These are phyloP conservation scores for Ustilago crameri DNA, from an alignment of 1,284 basidiomycete species.

Conservation along the genomic window DNA sequence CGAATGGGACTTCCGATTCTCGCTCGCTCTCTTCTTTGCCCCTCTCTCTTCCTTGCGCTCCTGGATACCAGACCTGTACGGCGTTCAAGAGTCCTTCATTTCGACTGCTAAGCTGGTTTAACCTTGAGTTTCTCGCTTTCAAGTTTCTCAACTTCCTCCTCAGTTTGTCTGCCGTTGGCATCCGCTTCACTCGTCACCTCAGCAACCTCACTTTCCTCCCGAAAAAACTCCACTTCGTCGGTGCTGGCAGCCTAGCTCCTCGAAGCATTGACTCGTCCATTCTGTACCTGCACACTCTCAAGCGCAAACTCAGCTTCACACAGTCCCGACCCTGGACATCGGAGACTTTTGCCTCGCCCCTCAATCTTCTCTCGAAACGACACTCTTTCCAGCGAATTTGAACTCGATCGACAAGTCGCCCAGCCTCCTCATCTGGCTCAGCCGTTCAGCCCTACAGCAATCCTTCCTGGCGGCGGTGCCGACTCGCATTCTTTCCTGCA, in stretches of 20 bases:
- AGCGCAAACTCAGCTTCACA: too few relatives aligned
- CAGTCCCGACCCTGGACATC: too few relatives aligned
- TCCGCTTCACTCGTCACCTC: background rate
- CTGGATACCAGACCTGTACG: conserved; percentile 15
- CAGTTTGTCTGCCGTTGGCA: background rate
- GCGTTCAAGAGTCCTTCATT: conserved; percentile 9
- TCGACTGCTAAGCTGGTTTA: conserved; percentile 10
- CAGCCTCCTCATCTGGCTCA: too few relatives aligned
- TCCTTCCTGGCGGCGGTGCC: background rate
- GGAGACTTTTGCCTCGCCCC: background rate
- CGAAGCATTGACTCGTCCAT: background rate
- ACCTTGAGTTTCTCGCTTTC: conserved; percentile 18
- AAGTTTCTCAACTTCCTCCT: background rate
- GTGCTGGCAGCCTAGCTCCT: background rate
- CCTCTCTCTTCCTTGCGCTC: background rate
- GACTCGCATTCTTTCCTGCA: background rate
- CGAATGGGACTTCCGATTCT: too few relatives aligned
- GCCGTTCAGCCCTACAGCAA: background rate
- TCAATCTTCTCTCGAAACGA: background rate
- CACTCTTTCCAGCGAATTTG: too few relatives aligned
- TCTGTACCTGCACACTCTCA: background rate
- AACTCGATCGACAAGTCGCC: background rate
- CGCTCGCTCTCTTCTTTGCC: background rate
- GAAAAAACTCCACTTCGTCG: background rate
- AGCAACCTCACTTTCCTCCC: background rate